These are phyloP conservation scores for Collybiopsis confluens DNA, from an alignment of 768 basidiomycete genomes.

Conservation along the genomic window DNA sequence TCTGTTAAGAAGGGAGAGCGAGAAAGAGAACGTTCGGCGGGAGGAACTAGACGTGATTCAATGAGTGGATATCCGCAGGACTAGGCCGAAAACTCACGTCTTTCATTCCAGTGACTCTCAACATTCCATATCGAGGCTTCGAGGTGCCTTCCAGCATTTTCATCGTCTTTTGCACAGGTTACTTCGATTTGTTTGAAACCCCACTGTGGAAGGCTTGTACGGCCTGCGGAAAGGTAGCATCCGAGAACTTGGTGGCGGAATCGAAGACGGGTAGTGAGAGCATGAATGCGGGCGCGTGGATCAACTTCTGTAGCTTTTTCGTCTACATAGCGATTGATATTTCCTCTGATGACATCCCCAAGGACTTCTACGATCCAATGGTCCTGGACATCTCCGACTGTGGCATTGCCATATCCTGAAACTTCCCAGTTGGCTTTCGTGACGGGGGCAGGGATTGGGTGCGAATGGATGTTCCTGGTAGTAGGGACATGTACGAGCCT, in stretches of 20 bases:
- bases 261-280: constrained; percentile 85
- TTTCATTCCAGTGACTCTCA: constrained; percentile 95
- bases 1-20: constrained; percentile 90
- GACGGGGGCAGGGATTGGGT: constrained; percentile 81
- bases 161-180: constrained; percentile 85
- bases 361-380: constrained; percentile 93
- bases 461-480: constrained; percentile 89
- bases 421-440: constrained; percentile 90
- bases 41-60: constrained; percentile 53
- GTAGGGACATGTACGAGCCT: constrained; percentile 82
- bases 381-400: constrained; percentile 84
- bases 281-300: constrained; percentile 68
- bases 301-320: constrained; percentile 20
- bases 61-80: background rate
- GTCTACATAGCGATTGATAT: constrained; percentile 3
- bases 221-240: constrained; percentile 89
- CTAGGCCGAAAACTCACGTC: constrained; percentile 73
- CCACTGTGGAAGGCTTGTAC: constrained; percentile 91
- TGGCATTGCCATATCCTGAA: constrained; percentile 88
- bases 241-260: constrained; percentile 74
- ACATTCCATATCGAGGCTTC: constrained; percentile 96
- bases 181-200: constrained; percentile 99
- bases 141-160: constrained; percentile 49
- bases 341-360: constrained; percentile 57
- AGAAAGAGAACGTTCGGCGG: constrained; percentile 80